Base-by-base conservation (phyloP, 2,329 filamentous ascomycete species). In the Lachnellula willkommii region DNA sequence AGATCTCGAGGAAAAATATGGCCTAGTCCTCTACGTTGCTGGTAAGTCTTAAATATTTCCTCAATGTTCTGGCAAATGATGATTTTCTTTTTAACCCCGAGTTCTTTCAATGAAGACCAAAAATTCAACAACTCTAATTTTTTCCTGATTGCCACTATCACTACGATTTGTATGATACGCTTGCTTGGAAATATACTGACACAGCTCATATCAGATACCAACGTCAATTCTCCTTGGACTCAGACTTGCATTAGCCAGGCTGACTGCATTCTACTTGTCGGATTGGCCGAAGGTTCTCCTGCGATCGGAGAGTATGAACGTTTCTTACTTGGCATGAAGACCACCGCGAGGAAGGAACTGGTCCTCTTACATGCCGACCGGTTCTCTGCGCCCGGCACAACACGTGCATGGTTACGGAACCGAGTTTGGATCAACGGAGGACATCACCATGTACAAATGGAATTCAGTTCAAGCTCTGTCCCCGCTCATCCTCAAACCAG, bases 401-500 rank as follows among this genome's bases (percentile, higher is more conserved):
- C 94, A 0, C 79, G 94, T 51, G 84, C 88, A 35, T 99, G 94
- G 94, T 75, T 99, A 14, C 84, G 87, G 59, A 96, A 96, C 66
- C 87, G 94, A 1, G 85, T 95, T 59, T 99, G 94, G 94, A 94
- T 99, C 72, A 99, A 97, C 63, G 94, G 94, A 15, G 93, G 93
- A 5, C 95, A 99, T 70, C 94, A 95, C 68, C 94, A 99, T 65
- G 89, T 99, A 12, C 94, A 99, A 67, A 97, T 99, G 94, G 81
- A 88, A 0, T 93, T 94, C 70, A 83, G 87, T 40, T 80, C 86
- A 3, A 87, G 88, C 47, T 76, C 86, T 1, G 86, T 95, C 61
- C 89, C 91, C 2, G 83, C 88, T 0, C 87, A 91, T 65, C 82
- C 87, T 20, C 85, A 85, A 14, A 80, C 83, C 1, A 90, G 90